These are phyloP conservation scores for Tylopilus sp. DNA, from an alignment of 1,284 basidiomycete genomes.

Conservation along the genomic window DNA sequence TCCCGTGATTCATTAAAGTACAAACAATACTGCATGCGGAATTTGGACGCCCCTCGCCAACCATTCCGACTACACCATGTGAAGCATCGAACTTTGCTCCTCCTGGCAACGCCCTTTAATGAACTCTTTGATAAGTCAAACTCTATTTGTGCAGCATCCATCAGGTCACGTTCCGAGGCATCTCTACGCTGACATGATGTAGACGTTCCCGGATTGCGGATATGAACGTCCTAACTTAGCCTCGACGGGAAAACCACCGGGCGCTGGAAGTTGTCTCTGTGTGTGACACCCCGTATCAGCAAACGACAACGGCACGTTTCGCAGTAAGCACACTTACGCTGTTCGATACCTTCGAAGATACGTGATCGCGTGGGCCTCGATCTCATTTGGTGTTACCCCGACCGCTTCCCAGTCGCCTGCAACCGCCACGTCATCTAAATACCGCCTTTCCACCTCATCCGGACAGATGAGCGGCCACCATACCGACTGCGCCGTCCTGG, in stretches of 20 bases:
- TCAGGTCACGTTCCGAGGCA: conserved; percentile 16
- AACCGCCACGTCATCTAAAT: conserved; percentile 75
- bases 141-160: conserved; percentile 25
- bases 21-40: conserved; percentile 15
- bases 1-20: conserved; percentile 21
- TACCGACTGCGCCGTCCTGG: conserved; percentile 65
- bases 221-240: conserved; percentile 22
- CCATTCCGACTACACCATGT: conserved; percentile 19
- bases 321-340: conserved; percentile 50
- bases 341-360: conserved; percentile 90
- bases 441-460: conserved; percentile 89
- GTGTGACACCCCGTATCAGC: conserved; percentile 12
- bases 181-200: conserved; percentile 19
- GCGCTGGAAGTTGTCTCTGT: conserved; percentile 53
- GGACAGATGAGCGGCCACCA: conserved; percentile 96
- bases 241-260: conserved; percentile 47
- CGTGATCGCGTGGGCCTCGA: conserved; percentile 89
- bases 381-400: conserved; percentile 71
- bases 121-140: conserved; percentile 21
- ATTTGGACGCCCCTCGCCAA: conserved; percentile 22
- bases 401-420: conserved; percentile 63
- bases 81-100: conserved; percentile 19
- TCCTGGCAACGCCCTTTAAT: conserved; percentile 32
- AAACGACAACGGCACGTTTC: conserved; percentile 9
- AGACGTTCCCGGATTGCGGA: conserved; percentile 25